These are phyloP conservation scores for Phaeosphaeria sp. DNA, from an alignment of 2,329 filamentous ascomycete species.

Conservation along the genomic window DNA sequence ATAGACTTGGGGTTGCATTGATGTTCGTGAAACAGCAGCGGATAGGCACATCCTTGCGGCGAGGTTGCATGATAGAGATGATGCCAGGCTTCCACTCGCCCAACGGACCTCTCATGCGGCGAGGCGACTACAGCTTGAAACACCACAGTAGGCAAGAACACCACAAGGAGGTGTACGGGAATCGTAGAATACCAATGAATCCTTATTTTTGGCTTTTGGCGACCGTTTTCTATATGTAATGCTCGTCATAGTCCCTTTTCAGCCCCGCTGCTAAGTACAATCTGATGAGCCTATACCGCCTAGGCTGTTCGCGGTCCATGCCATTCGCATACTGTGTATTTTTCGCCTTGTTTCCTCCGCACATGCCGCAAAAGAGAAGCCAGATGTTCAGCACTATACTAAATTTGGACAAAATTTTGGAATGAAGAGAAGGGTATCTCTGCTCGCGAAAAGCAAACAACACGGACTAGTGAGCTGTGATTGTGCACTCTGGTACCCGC, in stretches of 20 bases:
- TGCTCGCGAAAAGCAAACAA: conserved; percentile 44
- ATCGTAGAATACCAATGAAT: conserved; percentile 27
- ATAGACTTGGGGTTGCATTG: conserved; percentile 20
- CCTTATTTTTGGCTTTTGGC: conserved; percentile 36
- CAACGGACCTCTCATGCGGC: conserved; percentile 6
- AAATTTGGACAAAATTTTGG: conserved; percentile 15
- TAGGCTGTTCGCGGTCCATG: conserved; percentile 21
- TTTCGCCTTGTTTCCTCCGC: conserved; percentile 21
- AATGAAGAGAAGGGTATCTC: conserved; percentile 46
- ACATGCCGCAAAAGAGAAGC: conserved; percentile 21
- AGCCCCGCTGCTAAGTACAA: conserved; percentile 43
- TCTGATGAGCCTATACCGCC: conserved; percentile 36
- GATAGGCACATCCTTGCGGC: conserved; percentile 23
- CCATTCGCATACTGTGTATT: conserved; percentile 20
- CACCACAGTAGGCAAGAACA: conserved; percentile 7
- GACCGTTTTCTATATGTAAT: conserved; percentile 43
- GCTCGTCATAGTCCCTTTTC: conserved; percentile 39
- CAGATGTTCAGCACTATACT: conserved; percentile 14
- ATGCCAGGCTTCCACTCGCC: conserved; percentile 26
- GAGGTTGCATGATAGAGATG: conserved; percentile 22
- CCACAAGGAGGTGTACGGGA: conserved; percentile 7
- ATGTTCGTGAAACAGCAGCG: conserved; percentile 33
- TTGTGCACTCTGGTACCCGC: conserved; percentile 30
- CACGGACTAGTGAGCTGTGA: conserved; percentile 41
- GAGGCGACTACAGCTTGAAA: conserved; percentile 34